phyloP scores from a whole-genome alignment of 805 yeast species.

The Yamadazyma ubonensis region DNA sequence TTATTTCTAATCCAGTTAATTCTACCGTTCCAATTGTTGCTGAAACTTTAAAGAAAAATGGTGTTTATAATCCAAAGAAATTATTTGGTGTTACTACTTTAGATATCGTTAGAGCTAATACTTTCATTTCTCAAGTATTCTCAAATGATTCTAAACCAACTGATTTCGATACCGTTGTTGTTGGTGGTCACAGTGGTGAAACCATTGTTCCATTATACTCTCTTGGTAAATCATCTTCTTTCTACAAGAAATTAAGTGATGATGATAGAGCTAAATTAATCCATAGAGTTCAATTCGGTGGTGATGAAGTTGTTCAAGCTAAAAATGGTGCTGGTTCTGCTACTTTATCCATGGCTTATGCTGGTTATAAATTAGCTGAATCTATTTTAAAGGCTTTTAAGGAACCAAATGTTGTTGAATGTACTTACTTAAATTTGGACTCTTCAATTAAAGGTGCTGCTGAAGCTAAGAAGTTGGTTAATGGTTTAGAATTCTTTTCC shows the following conservation, averaged over 20 bases:
- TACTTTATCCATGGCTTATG: conserved; percentile 83
- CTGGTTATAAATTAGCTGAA: conserved; percentile 74
- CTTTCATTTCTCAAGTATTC: conserved; percentile 62
- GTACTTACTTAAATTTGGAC: conserved; percentile 54
- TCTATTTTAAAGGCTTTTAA: conserved; percentile 60
- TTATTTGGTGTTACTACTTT: conserved; percentile 88
- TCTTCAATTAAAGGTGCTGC: conserved; percentile 48
- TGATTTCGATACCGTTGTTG: conserved; percentile 63
- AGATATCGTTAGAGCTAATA: conserved; percentile 85
- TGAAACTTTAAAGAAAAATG: conserved; percentile 67
- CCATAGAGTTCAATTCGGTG: conserved; percentile 90
- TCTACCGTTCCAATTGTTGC: conserved; percentile 89
- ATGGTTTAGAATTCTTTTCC: conserved; percentile 53
- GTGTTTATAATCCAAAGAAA: conserved; percentile 66
- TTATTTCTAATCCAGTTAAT: conserved; percentile 92
- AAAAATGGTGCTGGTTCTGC: conserved; percentile 85
- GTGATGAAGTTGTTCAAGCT: conserved; percentile 86
- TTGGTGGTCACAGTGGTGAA: conserved; percentile 96
- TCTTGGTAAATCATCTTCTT: conserved; percentile 32
- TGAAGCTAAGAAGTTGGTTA: conserved; percentile 48
- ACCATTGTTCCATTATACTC: conserved; percentile 87
- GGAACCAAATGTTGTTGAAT: conserved; percentile 40
- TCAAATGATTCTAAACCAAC: conserved; percentile 47
- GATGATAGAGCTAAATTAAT: conserved; percentile 68
- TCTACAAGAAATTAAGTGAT: conserved; percentile 46